Percentiles rank a stretch among this genome's conserved stretches.
These are phyloP conservation scores for Saccharum spontaneum DNA, from an alignment of 176 grass and related monocot genomes.

Conservation along the genomic window DNA sequence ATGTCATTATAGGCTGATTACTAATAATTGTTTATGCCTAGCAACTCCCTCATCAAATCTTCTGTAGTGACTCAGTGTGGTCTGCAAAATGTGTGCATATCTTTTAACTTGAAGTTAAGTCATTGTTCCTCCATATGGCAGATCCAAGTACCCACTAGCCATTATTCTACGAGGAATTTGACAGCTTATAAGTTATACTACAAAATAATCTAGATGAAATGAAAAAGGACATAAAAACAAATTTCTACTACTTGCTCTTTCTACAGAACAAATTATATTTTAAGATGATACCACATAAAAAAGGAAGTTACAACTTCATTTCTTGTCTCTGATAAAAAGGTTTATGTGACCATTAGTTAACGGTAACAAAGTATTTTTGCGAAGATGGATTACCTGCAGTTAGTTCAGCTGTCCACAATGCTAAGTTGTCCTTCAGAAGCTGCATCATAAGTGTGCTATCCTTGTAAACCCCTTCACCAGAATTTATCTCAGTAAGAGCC, in stretches of 20 bases:
- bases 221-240: background rate
- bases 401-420: constrained; percentile 56
- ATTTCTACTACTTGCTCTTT: background rate
- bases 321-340: background rate
- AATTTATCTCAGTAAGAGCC: constrained; percentile 62
- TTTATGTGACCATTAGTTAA: background rate
- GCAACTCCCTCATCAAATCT: background rate
- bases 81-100: background rate
- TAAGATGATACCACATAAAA: background rate
- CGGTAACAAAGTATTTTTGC: background rate
- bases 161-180: background rate
- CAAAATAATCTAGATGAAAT: background rate
- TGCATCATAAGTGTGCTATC: constrained; percentile 71
- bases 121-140: background rate
- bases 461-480: constrained; percentile 48
- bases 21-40: background rate
- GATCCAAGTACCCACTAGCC: background rate
- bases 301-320: background rate
- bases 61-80: background rate
- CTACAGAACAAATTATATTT: background rate
- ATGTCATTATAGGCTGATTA: constrained; percentile 1
- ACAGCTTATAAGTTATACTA: background rate
- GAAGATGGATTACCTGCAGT: constrained; percentile 34
- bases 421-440: constrained; percentile 71
- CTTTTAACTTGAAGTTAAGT: background rate